phyloP scores from a whole-genome alignment of 1,139 yeast species.

The Yamadazyma triangularis region DNA sequence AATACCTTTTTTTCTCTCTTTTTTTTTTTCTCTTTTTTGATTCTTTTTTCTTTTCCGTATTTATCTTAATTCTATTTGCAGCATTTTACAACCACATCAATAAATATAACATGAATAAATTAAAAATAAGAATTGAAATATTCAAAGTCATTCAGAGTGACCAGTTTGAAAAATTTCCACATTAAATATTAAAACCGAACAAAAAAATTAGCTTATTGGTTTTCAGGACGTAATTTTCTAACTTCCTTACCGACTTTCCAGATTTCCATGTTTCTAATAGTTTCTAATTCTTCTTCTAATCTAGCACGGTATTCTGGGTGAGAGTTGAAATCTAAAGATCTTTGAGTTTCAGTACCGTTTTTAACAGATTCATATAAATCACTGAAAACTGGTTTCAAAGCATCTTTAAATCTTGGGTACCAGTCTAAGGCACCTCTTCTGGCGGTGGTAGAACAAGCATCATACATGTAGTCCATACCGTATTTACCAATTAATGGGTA shows the following conservation, averaged over 20 bases:
- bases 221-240: conserved; percentile 98
- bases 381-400: conserved; percentile 96
- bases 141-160: conserved; percentile 1
- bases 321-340: conserved; percentile 97
- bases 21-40: no score
- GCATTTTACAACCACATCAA: not conserved
- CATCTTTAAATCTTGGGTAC: conserved; percentile 99
- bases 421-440: conserved; percentile 99
- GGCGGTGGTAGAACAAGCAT: conserved; percentile 99
- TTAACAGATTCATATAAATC: conserved; percentile 92
- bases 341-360: conserved; percentile 96
- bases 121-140: conserved; percentile 1
- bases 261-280: conserved; percentile 96
- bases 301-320: conserved; percentile 96
- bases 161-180: not conserved
- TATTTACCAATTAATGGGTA: conserved; percentile 98
- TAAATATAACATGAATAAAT: no score
- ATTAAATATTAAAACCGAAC: not conserved
- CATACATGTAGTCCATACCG: conserved; percentile 99
- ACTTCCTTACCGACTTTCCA: conserved; percentile 99
- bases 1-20: no score
- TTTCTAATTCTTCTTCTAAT: conserved; percentile 88
- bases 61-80: no score
- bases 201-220: conserved; percentile 56
- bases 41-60: no score